Evolutionary conservation across 352 stramenopile genomes (phyloP), one percentile per base, ranked within the genome.

Genomic region (Pythium guiyangense): DNA sequence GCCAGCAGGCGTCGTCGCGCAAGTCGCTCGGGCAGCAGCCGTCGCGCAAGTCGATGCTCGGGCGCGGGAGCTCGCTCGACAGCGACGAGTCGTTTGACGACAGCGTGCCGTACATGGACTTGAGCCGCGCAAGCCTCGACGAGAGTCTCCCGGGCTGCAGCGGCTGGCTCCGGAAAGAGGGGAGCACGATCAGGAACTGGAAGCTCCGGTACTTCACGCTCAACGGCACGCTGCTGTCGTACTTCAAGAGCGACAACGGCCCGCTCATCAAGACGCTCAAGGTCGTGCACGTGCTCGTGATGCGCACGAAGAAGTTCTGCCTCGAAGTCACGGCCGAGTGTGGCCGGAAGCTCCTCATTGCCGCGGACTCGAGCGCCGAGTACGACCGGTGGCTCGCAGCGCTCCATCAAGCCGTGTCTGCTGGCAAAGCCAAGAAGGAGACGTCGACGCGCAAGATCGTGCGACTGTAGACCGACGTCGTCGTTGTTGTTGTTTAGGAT

Each of bases 121-220:
- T 60, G 20, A n/a, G 37, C 14, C 39, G 27, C 45, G 29, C 52
- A 40, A 61, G 52, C 12, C 45, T 65, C 22, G 57, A 63, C 11
- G 42, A 52, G 4, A 54, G 44, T 46, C 26, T 63, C 2, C 57
- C 57, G 18, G 57, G 57, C n/a, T 94, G 79, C 65, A 88, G 76
- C 26, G 84, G 84, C 6, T 94, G 79, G 76, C 71, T 94, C 6
- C 73, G 73, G 11, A 94, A 94, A 59, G 79, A 94, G 74, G 84
- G 84, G 34, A 80, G 84, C 40, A 86, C 79, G 2, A 73, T 94
- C 55, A 90, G 88, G 63, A 90, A 74, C 54, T 94, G 84, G 84
- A 94, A 94, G 59, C 70, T 75, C 17, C 78, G 84, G 9, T 94
- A 87, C 51, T 94, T 94, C 62, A 91, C 78, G 2, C 65, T 94